These are phyloP conservation scores for Murraya paniculata DNA, from an alignment of 345 rosid genomes.

Conservation along the genomic window DNA sequence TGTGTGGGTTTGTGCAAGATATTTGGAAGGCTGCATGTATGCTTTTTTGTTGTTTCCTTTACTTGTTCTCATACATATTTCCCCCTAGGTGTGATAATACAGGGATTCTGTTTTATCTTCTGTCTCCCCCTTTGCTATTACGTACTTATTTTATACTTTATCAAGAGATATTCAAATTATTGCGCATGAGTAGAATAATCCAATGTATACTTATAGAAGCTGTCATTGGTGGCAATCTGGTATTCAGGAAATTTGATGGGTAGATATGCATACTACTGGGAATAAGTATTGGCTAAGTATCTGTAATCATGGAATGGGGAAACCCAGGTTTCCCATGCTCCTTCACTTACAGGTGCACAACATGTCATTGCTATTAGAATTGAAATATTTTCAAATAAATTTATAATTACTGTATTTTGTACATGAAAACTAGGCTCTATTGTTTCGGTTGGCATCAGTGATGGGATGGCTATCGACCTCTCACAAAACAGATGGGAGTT, in stretches of 20 bases:
- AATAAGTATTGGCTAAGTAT: constrained; percentile 70
- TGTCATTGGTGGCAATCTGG: too few relatives aligned
- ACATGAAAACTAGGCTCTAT: constrained; percentile 50
- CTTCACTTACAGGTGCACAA: constrained; percentile 64
- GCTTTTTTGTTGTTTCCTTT: too few relatives aligned
- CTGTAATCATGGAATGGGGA: constrained; percentile 44
- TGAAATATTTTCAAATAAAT: background rate
- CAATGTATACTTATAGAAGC: too few relatives aligned
- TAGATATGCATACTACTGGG: constrained; percentile 57
- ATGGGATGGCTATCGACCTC: constrained; percentile 84
- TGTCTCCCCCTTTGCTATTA: too few relatives aligned
- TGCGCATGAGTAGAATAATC: too few relatives aligned
- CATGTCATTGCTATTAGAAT: constrained; percentile 10
- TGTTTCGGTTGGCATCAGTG: constrained; percentile 72
- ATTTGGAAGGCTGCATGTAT: too few relatives aligned
- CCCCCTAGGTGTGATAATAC: too few relatives aligned
- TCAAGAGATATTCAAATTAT: too few relatives aligned
- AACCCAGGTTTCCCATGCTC: constrained; percentile 49
- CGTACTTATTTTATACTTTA: too few relatives aligned
- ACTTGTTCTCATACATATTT: too few relatives aligned
- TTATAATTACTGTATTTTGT: constrained; percentile 1
- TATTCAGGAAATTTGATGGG: constrained; percentile 38
- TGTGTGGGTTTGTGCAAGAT: too few relatives aligned
- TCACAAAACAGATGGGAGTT: constrained; percentile 81
- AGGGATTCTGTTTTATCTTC: too few relatives aligned